phyloP scores from a whole-genome alignment of 352 stramenopile species.

The Pythium folliculosum region DNA sequence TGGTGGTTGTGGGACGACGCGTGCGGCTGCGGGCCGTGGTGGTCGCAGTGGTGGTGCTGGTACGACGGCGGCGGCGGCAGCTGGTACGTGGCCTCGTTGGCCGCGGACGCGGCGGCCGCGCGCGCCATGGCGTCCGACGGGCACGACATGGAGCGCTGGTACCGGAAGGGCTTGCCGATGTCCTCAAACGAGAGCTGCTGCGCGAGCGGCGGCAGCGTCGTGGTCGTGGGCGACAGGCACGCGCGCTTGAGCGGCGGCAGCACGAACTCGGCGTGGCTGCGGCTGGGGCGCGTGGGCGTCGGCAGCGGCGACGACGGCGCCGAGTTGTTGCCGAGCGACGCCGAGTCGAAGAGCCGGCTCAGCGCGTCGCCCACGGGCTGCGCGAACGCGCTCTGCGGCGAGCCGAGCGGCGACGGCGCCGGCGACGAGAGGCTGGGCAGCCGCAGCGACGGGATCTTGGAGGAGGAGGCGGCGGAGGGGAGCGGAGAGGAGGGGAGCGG shows the following conservation, averaged over 20 bases:
- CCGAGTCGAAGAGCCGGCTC: conserved; percentile 19
- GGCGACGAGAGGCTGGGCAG: conserved; percentile 39
- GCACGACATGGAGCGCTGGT: conserved; percentile 69
- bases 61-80: too few relatives aligned
- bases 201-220: conserved; percentile 28
- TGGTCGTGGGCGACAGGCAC: conserved; percentile 26
- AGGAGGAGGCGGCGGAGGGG: background rate
- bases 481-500: conserved; percentile 9
- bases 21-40: too few relatives aligned
- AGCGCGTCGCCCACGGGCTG: conserved; percentile 41
- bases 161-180: conserved; percentile 58
- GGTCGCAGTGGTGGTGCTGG: too few relatives aligned
- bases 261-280: conserved; percentile 19
- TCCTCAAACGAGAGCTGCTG: conserved; percentile 37
- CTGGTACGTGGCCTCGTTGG: background rate
- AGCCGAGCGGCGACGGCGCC: conserved; percentile 27
- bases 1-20: background rate
- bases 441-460: conserved; percentile 44
- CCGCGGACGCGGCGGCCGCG: conserved; percentile 2
- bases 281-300: conserved; percentile 19
- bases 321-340: conserved; percentile 22
- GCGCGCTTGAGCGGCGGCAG: conserved; percentile 34
- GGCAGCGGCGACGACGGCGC: conserved; percentile 10
- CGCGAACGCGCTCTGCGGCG: conserved; percentile 35
- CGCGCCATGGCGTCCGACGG: conserved; percentile 66